phyloP scores from a whole-genome alignment of 2,329 filamentous ascomycete species.

The Epichloe bromicola region DNA sequence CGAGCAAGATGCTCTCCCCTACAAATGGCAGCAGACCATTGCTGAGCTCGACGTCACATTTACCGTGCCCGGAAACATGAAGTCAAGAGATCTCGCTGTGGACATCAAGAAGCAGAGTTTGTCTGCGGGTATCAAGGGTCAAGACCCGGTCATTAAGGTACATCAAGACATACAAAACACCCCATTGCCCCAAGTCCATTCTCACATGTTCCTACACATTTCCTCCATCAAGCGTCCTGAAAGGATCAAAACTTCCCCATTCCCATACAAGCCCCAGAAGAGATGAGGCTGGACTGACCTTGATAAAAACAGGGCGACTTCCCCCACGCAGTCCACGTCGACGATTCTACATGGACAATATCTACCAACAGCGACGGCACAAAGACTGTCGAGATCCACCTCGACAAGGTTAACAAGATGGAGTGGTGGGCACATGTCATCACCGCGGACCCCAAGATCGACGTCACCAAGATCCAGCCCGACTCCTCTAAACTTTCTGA shows the following conservation, averaged over 20 bases:
- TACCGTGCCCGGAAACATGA: conserved; percentile 67
- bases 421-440: conserved; percentile 97
- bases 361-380: conserved; percentile 56
- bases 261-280: not conserved
- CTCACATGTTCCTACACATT: not conserved
- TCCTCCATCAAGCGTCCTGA: not conserved
- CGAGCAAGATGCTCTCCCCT: conserved; percentile 89
- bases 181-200: not conserved
- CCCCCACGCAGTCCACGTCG: conserved; percentile 67
- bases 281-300: not conserved
- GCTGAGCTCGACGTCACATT: conserved; percentile 72
- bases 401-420: conserved; percentile 94
- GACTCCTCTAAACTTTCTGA: conserved; percentile 87
- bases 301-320: conserved; percentile 56
- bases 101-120: conserved; percentile 69
- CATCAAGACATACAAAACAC: conserved; percentile 27
- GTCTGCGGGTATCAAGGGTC: conserved; percentile 74
- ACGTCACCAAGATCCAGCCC: conserved; percentile 87
- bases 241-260: not conserved
- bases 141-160: conserved; percentile 73
- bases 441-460: conserved; percentile 75
- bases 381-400: conserved; percentile 62
- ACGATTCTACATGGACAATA: conserved; percentile 93
- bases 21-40: conserved; percentile 96
- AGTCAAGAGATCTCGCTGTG: conserved; percentile 72